Conservation (phyloP, 257 asterid species). For the Petrea volubilis region DNA sequence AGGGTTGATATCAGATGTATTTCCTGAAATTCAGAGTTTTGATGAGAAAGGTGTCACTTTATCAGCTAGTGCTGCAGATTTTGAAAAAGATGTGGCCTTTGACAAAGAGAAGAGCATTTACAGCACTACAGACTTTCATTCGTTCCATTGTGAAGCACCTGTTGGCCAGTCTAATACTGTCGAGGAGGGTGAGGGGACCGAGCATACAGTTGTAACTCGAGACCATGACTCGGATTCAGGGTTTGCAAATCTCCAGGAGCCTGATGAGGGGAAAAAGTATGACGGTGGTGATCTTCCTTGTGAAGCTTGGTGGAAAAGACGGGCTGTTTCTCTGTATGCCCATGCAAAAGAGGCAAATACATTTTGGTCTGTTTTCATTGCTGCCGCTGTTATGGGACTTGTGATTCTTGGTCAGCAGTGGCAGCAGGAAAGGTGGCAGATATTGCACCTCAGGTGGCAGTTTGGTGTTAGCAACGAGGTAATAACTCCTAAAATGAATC, state of each 20-base stretch:
- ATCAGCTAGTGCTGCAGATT: constrained; percentile 26
- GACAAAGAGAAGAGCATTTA: constrained; percentile 41
- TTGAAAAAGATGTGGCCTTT: constrained; percentile 24
- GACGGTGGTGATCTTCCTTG: constrained; percentile 59
- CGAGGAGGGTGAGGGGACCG: constrained; percentile 33
- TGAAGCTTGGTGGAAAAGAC: constrained; percentile 84
- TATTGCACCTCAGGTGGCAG: constrained; percentile 68
- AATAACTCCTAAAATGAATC: constrained; percentile 34
- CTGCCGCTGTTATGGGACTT: constrained; percentile 78
- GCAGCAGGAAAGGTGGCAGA: constrained; percentile 67
- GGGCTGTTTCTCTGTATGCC: constrained; percentile 47
- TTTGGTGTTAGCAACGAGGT: constrained; percentile 52
- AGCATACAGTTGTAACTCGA: constrained; percentile 37
- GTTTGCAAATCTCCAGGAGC: constrained; percentile 24
- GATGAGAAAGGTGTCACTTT: constrained; percentile 36
- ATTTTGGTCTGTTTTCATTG: constrained; percentile 68
- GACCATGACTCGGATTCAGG: constrained; percentile 37
- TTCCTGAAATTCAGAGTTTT: constrained; percentile 33
- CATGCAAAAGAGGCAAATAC: constrained; percentile 74
- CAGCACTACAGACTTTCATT: constrained; percentile 36
- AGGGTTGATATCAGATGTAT: constrained; percentile 29
- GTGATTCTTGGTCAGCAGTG: constrained; percentile 68
- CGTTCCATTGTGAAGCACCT: constrained; percentile 38
- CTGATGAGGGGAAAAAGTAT: constrained; percentile 35
- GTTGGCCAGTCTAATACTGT: constrained; percentile 28